Evolutionary conservation across 2,329 filamentous ascomycete genomes (phyloP), one percentile per base, ranked within the genome.

Genomic region (Fusarium nelsonii): DNA sequence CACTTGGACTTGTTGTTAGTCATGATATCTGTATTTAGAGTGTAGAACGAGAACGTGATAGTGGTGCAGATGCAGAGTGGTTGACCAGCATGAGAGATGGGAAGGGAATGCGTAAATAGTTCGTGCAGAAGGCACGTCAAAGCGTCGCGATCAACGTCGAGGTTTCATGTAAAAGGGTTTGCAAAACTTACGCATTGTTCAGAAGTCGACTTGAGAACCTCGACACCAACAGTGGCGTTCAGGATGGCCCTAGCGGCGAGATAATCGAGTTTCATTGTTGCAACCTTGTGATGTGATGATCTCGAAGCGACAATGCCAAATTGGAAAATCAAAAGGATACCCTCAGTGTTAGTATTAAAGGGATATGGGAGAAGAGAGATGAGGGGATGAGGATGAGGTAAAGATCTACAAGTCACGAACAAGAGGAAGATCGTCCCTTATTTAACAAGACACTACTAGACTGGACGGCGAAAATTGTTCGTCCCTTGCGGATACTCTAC

Each of bases 1-100:
- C 77, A 79, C 78, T 79, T 49, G 11, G 46, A 30, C 15, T 37
- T 20, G 33, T 34, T 18, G 68, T 71, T 49, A 59, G 58, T 41
- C 62, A 67, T 71, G 14, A 20, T 28, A 4, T 12, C 2, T 28
- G 10, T 26, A 26, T 23, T 6, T 16, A 20, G 23, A 28, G 6
- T 18, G 2, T 37, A 14, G n/a, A 6, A 15, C 26, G 15, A 20
- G 6, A 1, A 3, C 8, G 8, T 26, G 32, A 8, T 28, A 18
- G 33, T 50, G 16, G 7, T 50, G n/a, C 26, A 30, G 28, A 18
- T 58, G 15, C 20, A 30, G n/a, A 40, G 10, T 20, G 23, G 16
- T 20, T 16, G 40, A n/a, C 18, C 46, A 18, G 16, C 7, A 8
- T 4, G 16, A n/a, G 11, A n/a, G 30, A n/a, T 7, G 15, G 15